Evolutionary conservation across 2,329 filamentous ascomycete species (phyloP).

Genomic region (Aspergillus uvarum): DNA sequence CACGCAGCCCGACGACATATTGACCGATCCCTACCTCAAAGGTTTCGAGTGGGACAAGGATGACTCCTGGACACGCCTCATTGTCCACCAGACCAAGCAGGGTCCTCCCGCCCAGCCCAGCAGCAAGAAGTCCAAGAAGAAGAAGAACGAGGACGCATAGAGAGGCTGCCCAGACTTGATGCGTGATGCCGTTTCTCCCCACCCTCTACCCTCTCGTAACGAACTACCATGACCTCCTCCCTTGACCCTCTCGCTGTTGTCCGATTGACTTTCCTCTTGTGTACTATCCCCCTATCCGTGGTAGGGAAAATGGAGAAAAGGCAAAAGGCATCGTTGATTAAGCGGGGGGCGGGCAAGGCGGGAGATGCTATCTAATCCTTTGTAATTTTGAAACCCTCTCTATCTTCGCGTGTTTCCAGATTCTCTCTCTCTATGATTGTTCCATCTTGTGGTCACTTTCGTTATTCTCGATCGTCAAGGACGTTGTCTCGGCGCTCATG

Average conservation of each 20-base stretch:
- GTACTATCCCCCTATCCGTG: no score
- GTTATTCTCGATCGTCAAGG: background rate
- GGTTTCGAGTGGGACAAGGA: constrained; percentile 97
- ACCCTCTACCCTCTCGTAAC: background rate
- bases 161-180: background rate
- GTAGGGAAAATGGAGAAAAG: no score
- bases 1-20: constrained; percentile 79
- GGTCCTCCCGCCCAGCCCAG: constrained; percentile 51
- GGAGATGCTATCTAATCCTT: background rate
- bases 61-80: constrained; percentile 81
- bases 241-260: background rate
- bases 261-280: background rate
- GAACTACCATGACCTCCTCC: no score
- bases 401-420: background rate
- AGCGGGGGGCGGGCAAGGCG: background rate
- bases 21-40: constrained; percentile 80
- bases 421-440: background rate
- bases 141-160: constrained; percentile 46
- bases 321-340: no score
- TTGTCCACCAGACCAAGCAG: constrained; percentile 80
- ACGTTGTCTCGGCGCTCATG: background rate
- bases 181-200: background rate
- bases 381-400: background rate
- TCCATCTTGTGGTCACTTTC: background rate
- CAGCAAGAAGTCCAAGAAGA: constrained; percentile 65